A percentile compares a stretch with the other conserved stretches of the same genome.
phyloP scores from a whole-genome alignment of 306 rosid genomes.

The Senna tora region DNA sequence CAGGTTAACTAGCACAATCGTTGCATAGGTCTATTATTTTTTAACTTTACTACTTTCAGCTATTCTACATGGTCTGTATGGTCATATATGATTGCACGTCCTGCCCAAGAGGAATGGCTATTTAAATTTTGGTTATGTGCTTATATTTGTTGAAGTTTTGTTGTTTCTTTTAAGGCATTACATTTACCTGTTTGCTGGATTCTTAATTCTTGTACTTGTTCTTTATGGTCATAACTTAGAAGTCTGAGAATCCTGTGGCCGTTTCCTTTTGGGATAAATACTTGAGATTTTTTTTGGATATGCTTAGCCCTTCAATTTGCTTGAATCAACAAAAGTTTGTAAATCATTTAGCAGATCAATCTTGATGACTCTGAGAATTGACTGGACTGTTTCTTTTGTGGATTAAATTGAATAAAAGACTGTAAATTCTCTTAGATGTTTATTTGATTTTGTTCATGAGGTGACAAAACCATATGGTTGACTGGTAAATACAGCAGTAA shows the following conservation, averaged over 20 bases:
- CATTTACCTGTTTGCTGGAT: neutral
- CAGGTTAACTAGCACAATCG: constrained; percentile 53
- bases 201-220: constrained; percentile 15
- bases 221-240: constrained; percentile 1
- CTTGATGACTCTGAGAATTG: constrained; percentile 12
- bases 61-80: neutral
- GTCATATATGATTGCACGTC: constrained; percentile 9
- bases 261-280: neutral
- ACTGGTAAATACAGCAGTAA: constrained; percentile 3
- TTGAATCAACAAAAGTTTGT: constrained; percentile 24
- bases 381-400: neutral
- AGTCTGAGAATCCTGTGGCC: constrained; percentile 1
- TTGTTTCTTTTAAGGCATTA: neutral
- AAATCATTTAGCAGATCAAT: constrained; percentile 13
- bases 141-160: neutral
- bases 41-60: constrained; percentile 4
- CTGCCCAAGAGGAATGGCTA: neutral
- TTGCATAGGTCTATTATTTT: neutral
- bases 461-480: constrained; percentile 28
- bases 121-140: neutral
- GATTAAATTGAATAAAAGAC: constrained; percentile 14
- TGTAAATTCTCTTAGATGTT: neutral
- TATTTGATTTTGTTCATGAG: constrained; percentile 19
- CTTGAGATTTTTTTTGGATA: constrained; percentile 9
- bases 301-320: constrained; percentile 4